Base-by-base conservation (phyloP, 495 filamentous ascomycete genomes). In the Penicillium arizonense region DNA sequence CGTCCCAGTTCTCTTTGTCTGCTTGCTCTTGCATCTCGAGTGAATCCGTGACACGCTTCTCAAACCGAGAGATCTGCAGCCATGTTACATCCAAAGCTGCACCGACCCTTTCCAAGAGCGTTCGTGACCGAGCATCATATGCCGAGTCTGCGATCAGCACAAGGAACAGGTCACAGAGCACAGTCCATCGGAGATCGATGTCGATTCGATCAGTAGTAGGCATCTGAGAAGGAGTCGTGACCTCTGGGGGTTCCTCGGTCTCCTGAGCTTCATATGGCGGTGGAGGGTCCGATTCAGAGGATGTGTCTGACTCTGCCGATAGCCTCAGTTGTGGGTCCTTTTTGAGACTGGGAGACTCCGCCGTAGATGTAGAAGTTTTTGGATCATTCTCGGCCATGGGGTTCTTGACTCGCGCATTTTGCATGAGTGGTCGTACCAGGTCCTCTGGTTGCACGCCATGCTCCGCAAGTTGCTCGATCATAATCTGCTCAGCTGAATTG, bases 161-260 rank as follows among this genome's bases (percentile, higher is more conserved):
- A 14, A 99, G 81, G 68, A 99, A 99, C 12, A 99, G 75, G 65
- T 99, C 94, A 67, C 94, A 99, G 5, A 99, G 85, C 8, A 97
- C 87, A 0, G 94, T 99, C 94, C 94, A 99, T 33, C 94, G 86
- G 47, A 99, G 77, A 65, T 99, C 94, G 44, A 99, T 96, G 59
- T 97, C 91, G 48, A 99, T 88, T 52, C 89, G 92, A 32, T 85
- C 79, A 8, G 87, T 88, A 1, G 78, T 83, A 0, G 88, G 87
- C 55, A 99, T 78, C 63, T 96, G 83, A 10, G 88, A 89, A 3
- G 89, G 90, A 5, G 82, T 90, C 53, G 82, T 83, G 12, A 96
- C 90, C 55, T 84, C 85, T 1, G 85, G 84, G 48, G 90, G 69
- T 35, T 89, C 85, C 9, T 87, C 81, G n/a, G 79, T 80, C 16